Base-by-base conservation (phyloP, 805 yeast species). In the Candida arabinofermentans region DNA sequence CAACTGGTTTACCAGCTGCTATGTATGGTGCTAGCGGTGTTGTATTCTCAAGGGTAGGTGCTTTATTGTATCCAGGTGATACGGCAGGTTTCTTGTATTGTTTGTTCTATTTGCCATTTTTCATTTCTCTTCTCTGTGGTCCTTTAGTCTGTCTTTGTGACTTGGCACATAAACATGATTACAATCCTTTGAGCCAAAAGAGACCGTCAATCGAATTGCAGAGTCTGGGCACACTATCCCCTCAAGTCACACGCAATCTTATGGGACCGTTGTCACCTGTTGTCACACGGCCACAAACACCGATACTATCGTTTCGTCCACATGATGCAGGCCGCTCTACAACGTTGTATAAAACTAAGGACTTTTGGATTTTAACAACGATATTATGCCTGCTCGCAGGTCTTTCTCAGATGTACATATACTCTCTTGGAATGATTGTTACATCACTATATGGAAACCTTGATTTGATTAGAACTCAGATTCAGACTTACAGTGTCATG, bases 21-120 rank as follows among this genome's bases (percentile, higher is more conserved):
- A 73, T 83, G 34, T 83, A 81, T 58, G 95, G 95, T 0, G 69
- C 83, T 13, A 77, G 85, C 57, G 93, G 93, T 4, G 71, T 82
- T 52, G 70, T 81, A 38, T 81, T 75, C 55, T 81, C 89, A 1
- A 66, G 73, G 1, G 51, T 79, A 18, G 82, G 81, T 2, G 63
- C 76, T 9, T 48, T 67, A 13, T 66, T 78, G 42, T 78, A 64
- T 45, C 75, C 82, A 0, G 81, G 82, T 3, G 75, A 79, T 44
- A 81, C 88, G 0, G 69, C 71, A 14, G 71, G 67, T 6, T 75
- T 83, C 40, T 53, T 78, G 45, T 72, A 71, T 2, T 69, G 75
- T 35, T 47, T 79, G 36, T 69, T 72, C 0, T 61, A 59, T 41
- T 65, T 76, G 9, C 59, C 75, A 8, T 52, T 72, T 17, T 61